Base-by-base conservation (phyloP, 73 alveolate genomes). In the Stentor coeruleus region DNA sequence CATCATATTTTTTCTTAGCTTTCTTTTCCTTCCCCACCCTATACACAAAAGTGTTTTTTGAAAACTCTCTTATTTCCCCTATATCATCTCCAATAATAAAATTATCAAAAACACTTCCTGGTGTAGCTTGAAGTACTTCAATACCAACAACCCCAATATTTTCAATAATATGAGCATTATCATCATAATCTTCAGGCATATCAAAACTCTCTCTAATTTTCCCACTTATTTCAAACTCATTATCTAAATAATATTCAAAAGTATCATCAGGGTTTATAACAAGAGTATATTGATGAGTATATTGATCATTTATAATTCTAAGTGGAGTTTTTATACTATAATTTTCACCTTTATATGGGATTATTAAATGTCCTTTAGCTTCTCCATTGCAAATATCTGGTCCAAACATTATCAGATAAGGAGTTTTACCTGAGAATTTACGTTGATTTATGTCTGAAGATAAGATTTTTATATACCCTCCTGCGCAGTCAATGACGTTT, bases 331-430 rank as follows among this genome's bases (percentile, higher is more conserved):
- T 82, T 38, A 39, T 33, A 30, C 11, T 38, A 4, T 30, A 79
- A 74, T 82, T 60, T 3, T 35, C 72, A 4, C 84, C 88, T 74
- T 82, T 82, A 79, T 82, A 74, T 20, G 39, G 1, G 3, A 82
- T 3, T 58, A 82, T 73, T 14, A 74, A 15, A 41, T 82, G 88
- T 20, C 36, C 74, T 38, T 41, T 82, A 15, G 38, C 39, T 4
- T 30, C 33, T 11, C 59, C 31, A 33, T 85, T 87, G 38, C 91
- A 85, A 82, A 73, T 49, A 59, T 85, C 91, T 36, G 91, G 91
- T 36, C 91, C 91, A 58, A 85, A 85, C 87, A 81, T 85, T 11
- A 85, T 35, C 33, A 39, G 39, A 41, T 79, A 85, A 2, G 82
- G 86, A 38, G 91, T 31, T n/a, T 85, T 74, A 6, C 84, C 81